Percentiles rank a stretch among this genome's conserved stretches.
Evolutionary conservation across 805 yeast species (phyloP).

Genomic region (Suhomyces faveliae): DNA sequence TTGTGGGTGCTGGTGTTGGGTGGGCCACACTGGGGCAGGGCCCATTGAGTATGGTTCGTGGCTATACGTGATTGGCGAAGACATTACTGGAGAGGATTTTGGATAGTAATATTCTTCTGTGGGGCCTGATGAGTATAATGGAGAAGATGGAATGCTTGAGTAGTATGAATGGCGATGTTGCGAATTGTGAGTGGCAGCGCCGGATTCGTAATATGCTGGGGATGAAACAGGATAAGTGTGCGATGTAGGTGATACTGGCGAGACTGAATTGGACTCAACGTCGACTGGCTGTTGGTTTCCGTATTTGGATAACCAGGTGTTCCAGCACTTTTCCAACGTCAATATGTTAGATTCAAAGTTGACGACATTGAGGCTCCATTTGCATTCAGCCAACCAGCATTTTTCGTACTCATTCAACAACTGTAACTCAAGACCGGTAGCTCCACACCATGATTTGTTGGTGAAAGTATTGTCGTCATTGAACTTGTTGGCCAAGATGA

Average conservation of each 20-base stretch:
- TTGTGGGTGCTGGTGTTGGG: slow-evolving; percentile 3
- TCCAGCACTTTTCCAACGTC: slow-evolving; percentile 46
- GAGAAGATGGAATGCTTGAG: slow-evolving; percentile 21
- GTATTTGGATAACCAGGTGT: slow-evolving; percentile 41
- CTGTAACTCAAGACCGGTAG: slow-evolving; percentile 72
- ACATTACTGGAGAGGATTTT: slow-evolving; percentile 23
- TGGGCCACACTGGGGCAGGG: slow-evolving; percentile 2
- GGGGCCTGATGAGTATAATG: slow-evolving; percentile 11
- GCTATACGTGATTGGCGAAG: slow-evolving; percentile 26
- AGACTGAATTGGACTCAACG: not conserved
- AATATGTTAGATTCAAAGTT: slow-evolving; percentile 36
- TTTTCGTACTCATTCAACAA: slow-evolving; percentile 67
- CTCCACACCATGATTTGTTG: slow-evolving; percentile 92
- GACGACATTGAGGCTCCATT: slow-evolving; percentile 56
- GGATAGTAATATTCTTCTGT: slow-evolving; percentile 14
- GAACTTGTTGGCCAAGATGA: slow-evolving; percentile 87
- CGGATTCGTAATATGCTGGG: slow-evolving; percentile 7
- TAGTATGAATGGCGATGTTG: not conserved
- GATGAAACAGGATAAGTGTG: slow-evolving; percentile 10
- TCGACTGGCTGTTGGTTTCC: not conserved
- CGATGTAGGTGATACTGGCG: slow-evolving; percentile 8
- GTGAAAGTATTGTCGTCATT: slow-evolving; percentile 97
- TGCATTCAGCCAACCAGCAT: slow-evolving; percentile 59
- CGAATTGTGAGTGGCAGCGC: not conserved
- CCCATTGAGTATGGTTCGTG: slow-evolving; percentile 8